A percentile compares a stretch with the other conserved stretches of the same genome.
These are phyloP conservation scores for Ogataea ganodermae DNA, from an alignment of 805 yeast species.

Conservation along the genomic window DNA sequence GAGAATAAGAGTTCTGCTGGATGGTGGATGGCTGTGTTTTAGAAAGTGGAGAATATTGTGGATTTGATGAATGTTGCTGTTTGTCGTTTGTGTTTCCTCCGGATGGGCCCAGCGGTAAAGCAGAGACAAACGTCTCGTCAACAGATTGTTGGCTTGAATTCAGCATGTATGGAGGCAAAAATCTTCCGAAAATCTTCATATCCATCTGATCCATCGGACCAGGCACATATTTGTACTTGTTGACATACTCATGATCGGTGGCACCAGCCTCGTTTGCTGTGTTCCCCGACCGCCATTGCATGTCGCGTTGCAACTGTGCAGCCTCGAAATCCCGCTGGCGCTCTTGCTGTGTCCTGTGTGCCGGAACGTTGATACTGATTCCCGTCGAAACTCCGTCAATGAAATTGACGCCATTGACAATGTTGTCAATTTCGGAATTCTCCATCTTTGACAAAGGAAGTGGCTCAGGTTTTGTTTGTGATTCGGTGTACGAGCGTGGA, in stretches of 20 bases:
- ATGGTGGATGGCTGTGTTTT: no score
- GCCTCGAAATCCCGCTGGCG: constrained; percentile 4
- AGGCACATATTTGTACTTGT: constrained; percentile 54
- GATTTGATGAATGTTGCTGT: no score
- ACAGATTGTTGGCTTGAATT: constrained; percentile 27
- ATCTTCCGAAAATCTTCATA: constrained; percentile 80
- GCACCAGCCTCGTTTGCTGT: not conserved
- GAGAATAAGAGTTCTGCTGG: not conserved
- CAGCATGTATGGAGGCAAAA: constrained; percentile 83
- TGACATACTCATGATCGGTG: constrained; percentile 4
- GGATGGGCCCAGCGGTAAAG: not conserved
- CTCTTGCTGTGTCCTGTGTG: constrained; percentile 7
- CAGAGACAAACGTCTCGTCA: constrained; percentile 17
- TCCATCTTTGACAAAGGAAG: constrained; percentile 15
- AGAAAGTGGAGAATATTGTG: no score
- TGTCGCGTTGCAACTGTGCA: constrained; percentile 1
- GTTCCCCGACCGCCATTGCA: not conserved
- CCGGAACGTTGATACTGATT: constrained; percentile 29
- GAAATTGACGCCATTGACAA: constrained; percentile 36
- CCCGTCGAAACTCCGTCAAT: constrained; percentile 40
- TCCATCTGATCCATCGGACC: constrained; percentile 86
- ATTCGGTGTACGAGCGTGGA: no score
- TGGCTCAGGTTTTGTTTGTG: not conserved
- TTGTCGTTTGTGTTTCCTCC: not conserved
- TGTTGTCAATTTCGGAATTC: constrained; percentile 25